Evolutionary conservation across 1,284 basidiomycete genomes (phyloP), one percentile per base, ranked within the genome.

Genomic region (Heterobasidion parviporum): DNA sequence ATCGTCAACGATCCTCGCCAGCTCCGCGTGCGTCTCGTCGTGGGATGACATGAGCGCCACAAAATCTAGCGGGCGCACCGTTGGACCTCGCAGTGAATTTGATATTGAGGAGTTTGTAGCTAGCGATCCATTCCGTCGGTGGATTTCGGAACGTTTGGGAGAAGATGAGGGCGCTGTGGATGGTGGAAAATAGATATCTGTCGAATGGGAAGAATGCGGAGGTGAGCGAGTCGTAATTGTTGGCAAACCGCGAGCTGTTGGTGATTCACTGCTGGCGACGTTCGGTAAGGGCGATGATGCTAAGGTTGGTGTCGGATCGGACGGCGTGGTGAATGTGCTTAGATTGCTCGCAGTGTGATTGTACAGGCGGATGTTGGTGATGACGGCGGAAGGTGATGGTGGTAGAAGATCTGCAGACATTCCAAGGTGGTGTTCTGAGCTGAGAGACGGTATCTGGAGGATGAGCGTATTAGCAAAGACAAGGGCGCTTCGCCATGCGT

Each of bases 1-100:
- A 62, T 92, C 87, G 57, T 89, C 87, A 8, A 97, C 83, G 1
- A 87, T 90, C 50, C 75, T 73, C 41, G 85, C 85, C 44, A 98
- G 77, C 64, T 89, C 85, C 1, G 74, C 70, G 61, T 91, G 87
- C 0, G 89, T 85, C 38, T 77, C 77, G 35, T 88, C 86, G 41
- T 75, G 76, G 10, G 76, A 77, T 15, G 74, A 72, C 55, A 83
- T 77, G 44, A 94, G 70, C n/a, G 74, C 68, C 7, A 70, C 69
- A 58, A 92, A 85, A 66, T 94, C 86, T 15, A 95, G 73, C 1
- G 88, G 82, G 43, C 74, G 76, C 6, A 92, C 69, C 49, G 77
- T 67, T 16, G 80, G 68, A 41, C 77, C 71, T 16, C 72, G 66
- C 16, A 38, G 10, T 12, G 20, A n/a, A 34, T 38, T 38, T 36